These are phyloP conservation scores for Lithohypha guttulata DNA, from an alignment of 2,329 filamentous ascomycete species.

Conservation along the genomic window DNA sequence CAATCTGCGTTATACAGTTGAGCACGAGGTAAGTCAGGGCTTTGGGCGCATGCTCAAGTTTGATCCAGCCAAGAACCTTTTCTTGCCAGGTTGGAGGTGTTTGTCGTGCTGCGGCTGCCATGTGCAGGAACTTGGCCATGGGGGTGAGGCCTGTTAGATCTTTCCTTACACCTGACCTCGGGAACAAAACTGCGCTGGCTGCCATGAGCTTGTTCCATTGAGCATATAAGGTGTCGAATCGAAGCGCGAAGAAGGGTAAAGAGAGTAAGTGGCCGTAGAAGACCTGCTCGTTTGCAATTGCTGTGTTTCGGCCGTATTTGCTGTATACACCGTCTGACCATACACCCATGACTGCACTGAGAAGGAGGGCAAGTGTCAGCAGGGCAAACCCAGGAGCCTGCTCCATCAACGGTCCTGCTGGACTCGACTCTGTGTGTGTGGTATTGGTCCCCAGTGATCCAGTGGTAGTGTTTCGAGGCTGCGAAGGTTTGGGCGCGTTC, in stretches of 20 bases:
- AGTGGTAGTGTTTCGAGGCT: too few species aligned
- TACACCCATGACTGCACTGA: constrained; percentile 88
- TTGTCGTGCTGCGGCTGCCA: not conserved
- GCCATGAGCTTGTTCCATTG: constrained; percentile 35
- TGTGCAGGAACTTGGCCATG: constrained; percentile 19
- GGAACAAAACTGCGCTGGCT: constrained; percentile 49
- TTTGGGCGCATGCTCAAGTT: constrained; percentile 24
- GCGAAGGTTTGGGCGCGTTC: constrained; percentile 1
- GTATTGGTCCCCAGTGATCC: constrained; percentile 10
- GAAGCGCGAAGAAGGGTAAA: constrained; percentile 34
- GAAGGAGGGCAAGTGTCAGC: constrained; percentile 74
- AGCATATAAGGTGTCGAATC: constrained; percentile 27
- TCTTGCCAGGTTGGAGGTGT: constrained; percentile 1
- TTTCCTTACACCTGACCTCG: constrained; percentile 12
- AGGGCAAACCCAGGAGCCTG: constrained; percentile 58
- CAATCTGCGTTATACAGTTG: constrained; percentile 74
- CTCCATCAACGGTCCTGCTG: constrained; percentile 35
- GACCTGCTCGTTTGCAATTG: constrained; percentile 75
- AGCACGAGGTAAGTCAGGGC: constrained; percentile 30
- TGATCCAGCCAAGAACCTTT: not conserved
- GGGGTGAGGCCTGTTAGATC: constrained; percentile 15
- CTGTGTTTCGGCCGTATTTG: constrained; percentile 62
- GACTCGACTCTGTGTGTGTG: constrained; percentile 20
- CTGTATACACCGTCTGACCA: constrained; percentile 88
- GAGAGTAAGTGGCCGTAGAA: constrained; percentile 68